These are phyloP conservation scores for Xanthoceras sorbifolium DNA, from an alignment of 345 rosid genomes.

Conservation along the genomic window DNA sequence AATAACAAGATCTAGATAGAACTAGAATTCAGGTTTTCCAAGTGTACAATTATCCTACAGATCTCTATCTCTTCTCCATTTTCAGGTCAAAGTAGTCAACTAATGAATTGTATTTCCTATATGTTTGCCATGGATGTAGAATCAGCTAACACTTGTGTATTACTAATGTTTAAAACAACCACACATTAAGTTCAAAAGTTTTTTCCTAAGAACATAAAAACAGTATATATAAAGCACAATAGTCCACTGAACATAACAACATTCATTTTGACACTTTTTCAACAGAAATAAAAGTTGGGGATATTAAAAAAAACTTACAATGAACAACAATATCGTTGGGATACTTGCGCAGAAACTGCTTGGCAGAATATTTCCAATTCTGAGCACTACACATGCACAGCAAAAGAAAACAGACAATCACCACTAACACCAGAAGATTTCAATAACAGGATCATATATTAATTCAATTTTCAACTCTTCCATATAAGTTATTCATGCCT, in stretches of 20 bases:
- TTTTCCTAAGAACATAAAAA: neutral
- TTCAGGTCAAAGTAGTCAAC: neutral
- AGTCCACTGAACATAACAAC: neutral
- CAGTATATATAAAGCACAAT: neutral
- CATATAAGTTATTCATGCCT: neutral
- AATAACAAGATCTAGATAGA: neutral
- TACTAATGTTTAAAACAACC: neutral
- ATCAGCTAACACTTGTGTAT: neutral
- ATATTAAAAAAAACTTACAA: constrained; percentile 47
- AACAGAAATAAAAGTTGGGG: neutral
- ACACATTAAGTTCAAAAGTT: neutral
- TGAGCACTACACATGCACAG: constrained; percentile 44
- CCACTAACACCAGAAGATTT: neutral
- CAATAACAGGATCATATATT: neutral
- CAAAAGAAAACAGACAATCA: neutral
- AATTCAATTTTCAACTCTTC: neutral
- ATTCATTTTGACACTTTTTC: neutral
- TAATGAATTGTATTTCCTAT: neutral
- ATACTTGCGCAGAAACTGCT: constrained; percentile 61
- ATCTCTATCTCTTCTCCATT: too few relatives aligned
- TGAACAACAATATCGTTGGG: constrained; percentile 65
- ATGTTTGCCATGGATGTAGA: neutral
- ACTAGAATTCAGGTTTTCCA: neutral
- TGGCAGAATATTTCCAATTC: constrained; percentile 79
- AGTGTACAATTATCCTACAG: neutral